phyloP scores from a whole-genome alignment of 192 early-diverging fungal species.

The Coemansia sp. region DNA sequence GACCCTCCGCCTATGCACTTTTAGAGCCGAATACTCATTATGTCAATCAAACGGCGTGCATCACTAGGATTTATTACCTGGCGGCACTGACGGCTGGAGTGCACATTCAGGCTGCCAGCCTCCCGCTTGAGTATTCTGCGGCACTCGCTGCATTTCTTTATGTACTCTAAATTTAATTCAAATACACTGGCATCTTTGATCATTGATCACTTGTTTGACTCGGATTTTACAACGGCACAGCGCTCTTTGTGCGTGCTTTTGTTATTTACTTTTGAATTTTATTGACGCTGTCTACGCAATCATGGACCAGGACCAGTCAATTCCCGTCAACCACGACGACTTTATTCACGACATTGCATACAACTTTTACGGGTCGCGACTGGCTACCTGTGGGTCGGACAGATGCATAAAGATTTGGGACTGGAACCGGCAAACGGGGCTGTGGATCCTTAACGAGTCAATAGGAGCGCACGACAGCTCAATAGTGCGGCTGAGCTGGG shows the following conservation, averaged over 20 bases:
- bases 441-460: conserved; percentile 76
- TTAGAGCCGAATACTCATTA: conserved; percentile 7
- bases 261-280: background rate
- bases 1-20: conserved; percentile 40
- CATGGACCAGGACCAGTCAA: conserved; percentile 49
- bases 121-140: no score
- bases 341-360: conserved; percentile 90
- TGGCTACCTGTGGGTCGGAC: conserved; percentile 90
- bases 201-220: background rate
- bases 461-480: conserved; percentile 77
- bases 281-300: background rate
- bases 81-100: background rate
- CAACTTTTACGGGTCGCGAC: conserved; percentile 88
- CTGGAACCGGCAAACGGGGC: conserved; percentile 60
- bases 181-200: no score
- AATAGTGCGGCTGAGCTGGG: conserved; percentile 83
- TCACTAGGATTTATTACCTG: background rate
- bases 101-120: no score
- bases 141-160: no score
- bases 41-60: background rate
- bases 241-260: background rate
- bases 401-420: conserved; percentile 95
- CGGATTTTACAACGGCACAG: background rate
- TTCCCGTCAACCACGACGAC: conserved; percentile 69
- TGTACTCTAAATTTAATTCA: no score